phyloP scores from a whole-genome alignment of 2,329 filamentous ascomycete species.

The Aspergillus viridinutans region DNA sequence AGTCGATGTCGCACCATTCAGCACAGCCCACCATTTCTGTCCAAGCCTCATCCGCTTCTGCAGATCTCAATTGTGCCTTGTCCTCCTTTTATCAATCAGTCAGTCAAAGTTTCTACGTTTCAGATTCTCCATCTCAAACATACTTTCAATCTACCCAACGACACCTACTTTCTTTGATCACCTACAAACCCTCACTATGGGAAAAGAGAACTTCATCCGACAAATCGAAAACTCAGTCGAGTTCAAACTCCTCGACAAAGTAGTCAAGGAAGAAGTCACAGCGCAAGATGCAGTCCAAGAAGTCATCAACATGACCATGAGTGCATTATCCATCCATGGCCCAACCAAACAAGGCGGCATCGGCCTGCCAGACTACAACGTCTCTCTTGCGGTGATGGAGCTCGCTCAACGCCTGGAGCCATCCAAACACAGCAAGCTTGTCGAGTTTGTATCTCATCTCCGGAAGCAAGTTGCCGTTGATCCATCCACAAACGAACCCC shows the following conservation, averaged over 20 bases:
- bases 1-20: background rate
- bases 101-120: background rate
- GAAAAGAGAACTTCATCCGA: background rate
- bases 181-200: background rate
- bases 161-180: background rate
- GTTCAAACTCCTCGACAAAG: background rate
- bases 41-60: background rate
- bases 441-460: background rate
- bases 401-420: background rate
- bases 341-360: background rate
- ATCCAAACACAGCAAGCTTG: background rate
- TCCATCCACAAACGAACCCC: background rate
- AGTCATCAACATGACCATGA: background rate
- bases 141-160: background rate
- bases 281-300: background rate
- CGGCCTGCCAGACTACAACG: background rate
- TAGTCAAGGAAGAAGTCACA: background rate
- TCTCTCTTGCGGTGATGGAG: background rate
- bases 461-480: background rate
- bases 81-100: background rate
- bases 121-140: background rate
- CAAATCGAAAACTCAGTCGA: background rate
- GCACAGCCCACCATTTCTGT: background rate
- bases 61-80: background rate
- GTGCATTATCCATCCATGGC: background rate